These are phyloP conservation scores for Nicotiana rustica DNA, from an alignment of 305 asterid species.

Conservation along the genomic window DNA sequence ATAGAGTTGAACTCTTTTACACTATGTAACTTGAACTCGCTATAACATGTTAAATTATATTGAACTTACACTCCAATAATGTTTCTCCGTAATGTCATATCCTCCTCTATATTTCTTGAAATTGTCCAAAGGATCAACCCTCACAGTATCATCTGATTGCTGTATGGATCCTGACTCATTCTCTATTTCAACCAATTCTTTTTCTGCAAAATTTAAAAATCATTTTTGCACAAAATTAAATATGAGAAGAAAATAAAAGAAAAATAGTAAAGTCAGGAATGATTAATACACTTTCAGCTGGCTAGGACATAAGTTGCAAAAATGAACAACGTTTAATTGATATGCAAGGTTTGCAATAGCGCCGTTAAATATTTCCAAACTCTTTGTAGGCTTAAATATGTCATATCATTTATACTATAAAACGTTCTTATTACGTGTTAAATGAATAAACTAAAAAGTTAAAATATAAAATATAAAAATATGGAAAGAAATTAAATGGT, in stretches of 20 bases:
- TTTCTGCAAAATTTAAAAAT: slow-evolving; percentile 48
- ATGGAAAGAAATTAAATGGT: too few species aligned
- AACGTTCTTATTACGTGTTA: too few species aligned
- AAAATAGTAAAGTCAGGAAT: background rate
- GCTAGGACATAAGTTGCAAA: too few species aligned
- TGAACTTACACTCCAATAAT: slow-evolving; percentile 86
- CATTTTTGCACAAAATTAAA: background rate
- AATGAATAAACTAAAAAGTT: too few species aligned
- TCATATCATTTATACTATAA: too few species aligned
- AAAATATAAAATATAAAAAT: too few species aligned
- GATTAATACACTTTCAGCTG: too few species aligned
- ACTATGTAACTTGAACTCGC: background rate
- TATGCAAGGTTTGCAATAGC: too few species aligned
- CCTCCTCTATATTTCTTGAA: slow-evolving; percentile 86
- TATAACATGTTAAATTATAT: background rate
- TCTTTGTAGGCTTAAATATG: too few species aligned
- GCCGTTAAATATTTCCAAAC: too few species aligned
- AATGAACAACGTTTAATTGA: too few species aligned
- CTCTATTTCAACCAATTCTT: slow-evolving; percentile 46
- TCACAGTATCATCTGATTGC: slow-evolving; percentile 57
- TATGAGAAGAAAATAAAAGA: background rate
- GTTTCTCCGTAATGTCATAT: slow-evolving; percentile 68
- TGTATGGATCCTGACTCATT: slow-evolving; percentile 28
- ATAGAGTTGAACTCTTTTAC: background rate
- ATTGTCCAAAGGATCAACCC: slow-evolving; percentile 74